These are phyloP conservation scores for Alternaria ventricosa DNA, from an alignment of 2,329 filamentous ascomycete species.

Conservation along the genomic window DNA sequence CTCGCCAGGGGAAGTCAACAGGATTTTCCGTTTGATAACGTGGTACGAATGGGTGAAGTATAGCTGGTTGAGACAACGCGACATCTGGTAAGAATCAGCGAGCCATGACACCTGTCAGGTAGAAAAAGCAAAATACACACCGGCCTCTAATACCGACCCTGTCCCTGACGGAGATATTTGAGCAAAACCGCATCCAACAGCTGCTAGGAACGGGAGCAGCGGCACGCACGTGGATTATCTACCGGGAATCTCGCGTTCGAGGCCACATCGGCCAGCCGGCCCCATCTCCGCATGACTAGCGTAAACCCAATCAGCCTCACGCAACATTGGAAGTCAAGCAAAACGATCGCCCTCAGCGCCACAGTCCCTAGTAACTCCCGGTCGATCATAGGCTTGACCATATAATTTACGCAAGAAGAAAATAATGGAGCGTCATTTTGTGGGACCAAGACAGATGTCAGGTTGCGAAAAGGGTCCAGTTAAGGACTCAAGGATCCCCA, in stretches of 20 bases:
- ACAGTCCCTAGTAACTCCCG: not conserved
- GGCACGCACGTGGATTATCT: conserved; percentile 1
- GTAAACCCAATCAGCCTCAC: conserved; percentile 1
- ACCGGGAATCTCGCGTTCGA: not conserved
- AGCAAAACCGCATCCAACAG: not conserved
- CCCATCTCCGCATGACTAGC: not conserved
- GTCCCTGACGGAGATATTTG: not conserved
- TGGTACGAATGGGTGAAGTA: not conserved
- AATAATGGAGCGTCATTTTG: not conserved
- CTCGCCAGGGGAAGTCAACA: not conserved
- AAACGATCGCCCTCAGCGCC: conserved; percentile 2
- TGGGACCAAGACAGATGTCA: not conserved
- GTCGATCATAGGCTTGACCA: not conserved
- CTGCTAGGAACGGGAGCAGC: not conserved
- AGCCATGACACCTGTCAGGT: not conserved
- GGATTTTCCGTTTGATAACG: not conserved
- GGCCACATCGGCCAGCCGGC: not conserved
- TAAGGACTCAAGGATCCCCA: conserved; percentile 1
- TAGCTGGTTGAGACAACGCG: not conserved
- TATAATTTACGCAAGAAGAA: not conserved
- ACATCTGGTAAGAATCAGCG: not conserved
- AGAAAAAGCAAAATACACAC: not conserved
- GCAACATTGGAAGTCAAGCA: not conserved
- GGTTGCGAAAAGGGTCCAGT: not conserved
- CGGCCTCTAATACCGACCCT: not conserved